phyloP scores from a whole-genome alignment of 768 basidiomycete genomes.

The Steccherinum ochraceum region DNA sequence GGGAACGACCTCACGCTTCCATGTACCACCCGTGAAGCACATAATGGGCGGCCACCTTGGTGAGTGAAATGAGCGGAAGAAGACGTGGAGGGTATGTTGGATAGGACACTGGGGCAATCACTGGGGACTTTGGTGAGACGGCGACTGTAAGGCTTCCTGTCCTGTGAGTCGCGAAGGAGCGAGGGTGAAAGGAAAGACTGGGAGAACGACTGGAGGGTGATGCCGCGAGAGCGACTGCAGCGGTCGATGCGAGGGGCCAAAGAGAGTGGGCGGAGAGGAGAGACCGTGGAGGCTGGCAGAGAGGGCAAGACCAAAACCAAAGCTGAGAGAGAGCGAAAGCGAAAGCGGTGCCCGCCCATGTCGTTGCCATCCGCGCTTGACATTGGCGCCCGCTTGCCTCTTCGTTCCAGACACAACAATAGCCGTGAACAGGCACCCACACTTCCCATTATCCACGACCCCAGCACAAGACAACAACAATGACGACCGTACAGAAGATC shows the following conservation, averaged over 20 bases:
- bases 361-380: no score
- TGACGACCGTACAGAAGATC: conserved; percentile 91
- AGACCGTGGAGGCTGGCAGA: neutral
- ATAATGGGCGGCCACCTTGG: conserved; percentile 19
- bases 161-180: conserved; percentile 47
- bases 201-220: neutral
- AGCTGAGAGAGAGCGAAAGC: conserved; percentile 14
- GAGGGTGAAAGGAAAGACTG: conserved; percentile 5
- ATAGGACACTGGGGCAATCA: conserved; percentile 1
- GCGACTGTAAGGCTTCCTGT: conserved; percentile 18
- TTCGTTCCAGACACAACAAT: conserved; percentile 5
- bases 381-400: conserved; percentile 11
- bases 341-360: neutral
- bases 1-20: conserved; percentile 96
- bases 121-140: conserved; percentile 1
- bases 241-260: conserved; percentile 6
- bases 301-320: neutral
- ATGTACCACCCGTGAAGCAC: conserved; percentile 55
- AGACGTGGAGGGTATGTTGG: conserved; percentile 8
- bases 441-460: neutral
- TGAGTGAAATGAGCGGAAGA: conserved; percentile 14
- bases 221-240: neutral
- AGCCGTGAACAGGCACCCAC: conserved; percentile 7
- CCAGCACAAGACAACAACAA: conserved; percentile 25
- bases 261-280: conserved; percentile 14